Base-by-base conservation (phyloP, 2,329 filamentous ascomycete species). In the Clonostachys sp. region DNA sequence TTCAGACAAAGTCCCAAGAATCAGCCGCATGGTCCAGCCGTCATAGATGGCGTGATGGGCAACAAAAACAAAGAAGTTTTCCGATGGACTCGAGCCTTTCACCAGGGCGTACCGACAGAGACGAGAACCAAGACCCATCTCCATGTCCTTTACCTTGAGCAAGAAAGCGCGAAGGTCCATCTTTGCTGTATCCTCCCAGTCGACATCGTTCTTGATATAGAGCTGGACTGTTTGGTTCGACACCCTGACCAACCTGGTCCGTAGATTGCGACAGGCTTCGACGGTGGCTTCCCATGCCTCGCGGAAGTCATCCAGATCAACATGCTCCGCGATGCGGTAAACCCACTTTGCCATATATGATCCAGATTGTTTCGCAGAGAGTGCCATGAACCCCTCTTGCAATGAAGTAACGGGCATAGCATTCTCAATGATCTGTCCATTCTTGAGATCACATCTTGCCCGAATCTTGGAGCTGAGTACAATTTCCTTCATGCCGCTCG, bases 351-450 rank as follows among this genome's bases (percentile, higher is more conserved):
- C 36, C 14, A 39, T 39, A n/a, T 39, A 39, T 8, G 36, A 39
- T 12, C 36, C 36, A 18, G 36, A 18, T 18, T 39, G 36, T 12
- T 39, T 39, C n/a, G 51, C 56, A 1, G 67, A 59, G 1, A 70
- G 50, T 0, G 67, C 62, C 18, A 74, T 54, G 2, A 74, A 56
- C 2, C 66, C 68, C 46, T 67, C 66, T 45, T 74, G 71, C 1
- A 73, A 55, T 2, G 63, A 58, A 5, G 67, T 67, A 53, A 66
- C 70, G 7, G 70, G 69, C 41, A 67, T 72, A 1, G 64, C 51
- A 47, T 74, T 67, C 34, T 61, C 45, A 18, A 46, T 42, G 9
- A 30, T 30, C 24, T 30, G 24, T 30, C 3, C 16, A 20, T 16
- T 18, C 35, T 13, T 45, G 5, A 45, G 44, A 45, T 38, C 44